A percentile compares a stretch with the other conserved stretches of the same genome.
phyloP scores from a whole-genome alignment of 2,329 filamentous ascomycete species.

The Ophiocordyceps unilateralis region DNA sequence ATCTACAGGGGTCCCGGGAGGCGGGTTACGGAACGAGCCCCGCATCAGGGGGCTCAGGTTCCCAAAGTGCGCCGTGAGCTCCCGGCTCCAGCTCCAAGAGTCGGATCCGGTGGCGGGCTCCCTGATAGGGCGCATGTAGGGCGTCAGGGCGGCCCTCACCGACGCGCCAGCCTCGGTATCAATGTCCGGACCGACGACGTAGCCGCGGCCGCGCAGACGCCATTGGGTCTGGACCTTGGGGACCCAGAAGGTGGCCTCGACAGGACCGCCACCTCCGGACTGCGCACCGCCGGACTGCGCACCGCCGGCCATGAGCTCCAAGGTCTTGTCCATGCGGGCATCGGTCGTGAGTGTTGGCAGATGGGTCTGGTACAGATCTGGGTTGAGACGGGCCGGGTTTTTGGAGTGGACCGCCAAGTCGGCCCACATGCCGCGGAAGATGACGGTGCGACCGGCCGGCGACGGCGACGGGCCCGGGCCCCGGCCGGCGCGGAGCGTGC shows the following conservation, averaged over 20 bases:
- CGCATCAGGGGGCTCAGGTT: constrained; percentile 72
- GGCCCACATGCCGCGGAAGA: constrained; percentile 75
- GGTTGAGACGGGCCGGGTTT: constrained; percentile 58
- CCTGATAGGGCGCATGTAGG: constrained; percentile 37
- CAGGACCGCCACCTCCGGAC: constrained; percentile 46
- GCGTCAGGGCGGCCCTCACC: constrained; percentile 41
- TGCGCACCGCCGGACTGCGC: constrained; percentile 19
- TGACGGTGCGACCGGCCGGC: constrained; percentile 58
- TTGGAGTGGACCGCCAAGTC: constrained; percentile 53
- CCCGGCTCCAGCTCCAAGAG: constrained; percentile 61
- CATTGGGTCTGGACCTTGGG: constrained; percentile 59
- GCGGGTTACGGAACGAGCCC: constrained; percentile 56
- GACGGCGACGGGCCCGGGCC: not conserved
- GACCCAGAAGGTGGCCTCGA: constrained; percentile 79
- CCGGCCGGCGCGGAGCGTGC: constrained; percentile 24
- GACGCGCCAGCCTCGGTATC: constrained; percentile 24
- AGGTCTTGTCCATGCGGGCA: constrained; percentile 67
- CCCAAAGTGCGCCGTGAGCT: constrained; percentile 78
- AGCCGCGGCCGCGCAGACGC: constrained; percentile 63
- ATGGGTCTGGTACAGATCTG: constrained; percentile 53
- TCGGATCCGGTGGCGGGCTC: constrained; percentile 14
- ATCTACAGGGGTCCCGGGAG: constrained; percentile 44
- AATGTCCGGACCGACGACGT: constrained; percentile 55
- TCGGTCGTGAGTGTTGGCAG: constrained; percentile 76
- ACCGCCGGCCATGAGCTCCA: constrained; percentile 47